Percentiles rank a stretch among this genome's conserved stretches.
phyloP scores from a whole-genome alignment of 352 stramenopile species.

The Achlya hypogyna region DNA sequence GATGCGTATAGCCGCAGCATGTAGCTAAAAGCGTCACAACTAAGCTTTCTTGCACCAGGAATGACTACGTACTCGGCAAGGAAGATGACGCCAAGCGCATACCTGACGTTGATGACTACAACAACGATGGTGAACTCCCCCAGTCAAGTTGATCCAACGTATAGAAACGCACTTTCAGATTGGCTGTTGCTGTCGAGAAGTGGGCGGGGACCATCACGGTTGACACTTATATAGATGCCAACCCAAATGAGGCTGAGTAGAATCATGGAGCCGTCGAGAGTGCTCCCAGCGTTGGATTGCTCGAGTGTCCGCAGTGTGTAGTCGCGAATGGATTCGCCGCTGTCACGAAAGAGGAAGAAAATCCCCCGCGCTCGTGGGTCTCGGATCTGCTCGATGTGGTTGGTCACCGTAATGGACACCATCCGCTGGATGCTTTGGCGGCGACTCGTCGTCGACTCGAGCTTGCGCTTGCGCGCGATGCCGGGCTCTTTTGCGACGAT shows the following conservation, averaged over 20 bases:
- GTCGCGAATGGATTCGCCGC: slow-evolving; percentile 43
- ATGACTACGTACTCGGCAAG: slow-evolving; percentile 46
- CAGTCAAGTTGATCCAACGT: not conserved
- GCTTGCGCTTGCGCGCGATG: slow-evolving; percentile 2
- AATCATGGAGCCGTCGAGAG: slow-evolving; percentile 37
- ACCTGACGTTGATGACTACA: slow-evolving; percentile 8
- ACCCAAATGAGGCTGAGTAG: slow-evolving; percentile 54
- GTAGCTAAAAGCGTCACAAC: slow-evolving; percentile 26
- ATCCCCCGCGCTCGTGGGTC: slow-evolving; percentile 8
- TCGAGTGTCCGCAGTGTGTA: slow-evolving; percentile 70
- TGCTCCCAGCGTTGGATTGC: slow-evolving; percentile 43
- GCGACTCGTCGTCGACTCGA: not conserved
- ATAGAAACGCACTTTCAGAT: slow-evolving; percentile 35
- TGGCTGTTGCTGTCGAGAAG: slow-evolving; percentile 21
- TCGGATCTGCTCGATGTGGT: slow-evolving; percentile 9
- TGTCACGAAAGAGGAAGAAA: slow-evolving; percentile 17
- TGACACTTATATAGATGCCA: slow-evolving; percentile 47
- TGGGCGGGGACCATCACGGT: slow-evolving; percentile 35
- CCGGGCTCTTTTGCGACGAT: not conserved
- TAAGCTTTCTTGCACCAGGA: not conserved
- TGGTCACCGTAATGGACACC: not conserved
- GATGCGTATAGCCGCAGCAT: slow-evolving; percentile 50
- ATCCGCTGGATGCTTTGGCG: slow-evolving; percentile 14
- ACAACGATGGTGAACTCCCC: not conserved
- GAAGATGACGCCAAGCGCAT: slow-evolving; percentile 35